These are phyloP conservation scores for Candida dubliniensis DNA, from an alignment of 1,139 yeast genomes.

Conservation along the genomic window DNA sequence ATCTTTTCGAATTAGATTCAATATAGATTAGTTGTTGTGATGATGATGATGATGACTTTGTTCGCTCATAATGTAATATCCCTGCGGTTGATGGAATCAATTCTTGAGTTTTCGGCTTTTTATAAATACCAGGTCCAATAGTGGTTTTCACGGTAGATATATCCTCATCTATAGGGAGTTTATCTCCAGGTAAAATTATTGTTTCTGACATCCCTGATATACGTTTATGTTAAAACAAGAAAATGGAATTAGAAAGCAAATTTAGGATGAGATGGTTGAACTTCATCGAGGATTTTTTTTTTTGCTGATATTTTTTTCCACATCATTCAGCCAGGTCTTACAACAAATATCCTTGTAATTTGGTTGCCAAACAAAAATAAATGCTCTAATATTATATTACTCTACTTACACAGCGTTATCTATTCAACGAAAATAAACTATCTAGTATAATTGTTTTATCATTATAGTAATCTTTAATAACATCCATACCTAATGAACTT, in stretches of 20 bases:
- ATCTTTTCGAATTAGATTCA: conserved; percentile 61
- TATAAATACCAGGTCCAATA: conserved; percentile 48
- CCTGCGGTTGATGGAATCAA: conserved; percentile 45
- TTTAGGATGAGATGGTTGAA: neutral
- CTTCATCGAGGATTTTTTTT: neutral
- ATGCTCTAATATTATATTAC: neutral
- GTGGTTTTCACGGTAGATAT: conserved; percentile 26
- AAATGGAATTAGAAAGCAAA: conserved; percentile 1
- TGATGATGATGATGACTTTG: conserved; percentile 16
- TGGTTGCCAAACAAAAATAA: neutral
- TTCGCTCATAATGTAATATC: conserved; percentile 26
- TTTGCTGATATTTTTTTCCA: neutral
- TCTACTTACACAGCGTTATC: neutral
- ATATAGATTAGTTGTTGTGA: conserved; percentile 35
- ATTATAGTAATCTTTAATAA: conserved; percentile 17
- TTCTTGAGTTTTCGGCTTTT: conserved; percentile 33
- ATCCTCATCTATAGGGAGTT: conserved; percentile 20
- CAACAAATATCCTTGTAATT: neutral
- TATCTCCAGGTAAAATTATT: conserved; percentile 43
- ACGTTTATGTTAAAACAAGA: too few relatives aligned
- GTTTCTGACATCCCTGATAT: conserved; percentile 8
- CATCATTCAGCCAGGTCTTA: neutral
- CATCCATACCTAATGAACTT: conserved; percentile 9
- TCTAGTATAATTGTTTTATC: conserved; percentile 16
- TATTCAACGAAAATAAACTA: conserved; percentile 1